These are phyloP conservation scores for Meredithiella fracta DNA, from an alignment of 2,329 filamentous ascomycete species.

Conservation along the genomic window DNA sequence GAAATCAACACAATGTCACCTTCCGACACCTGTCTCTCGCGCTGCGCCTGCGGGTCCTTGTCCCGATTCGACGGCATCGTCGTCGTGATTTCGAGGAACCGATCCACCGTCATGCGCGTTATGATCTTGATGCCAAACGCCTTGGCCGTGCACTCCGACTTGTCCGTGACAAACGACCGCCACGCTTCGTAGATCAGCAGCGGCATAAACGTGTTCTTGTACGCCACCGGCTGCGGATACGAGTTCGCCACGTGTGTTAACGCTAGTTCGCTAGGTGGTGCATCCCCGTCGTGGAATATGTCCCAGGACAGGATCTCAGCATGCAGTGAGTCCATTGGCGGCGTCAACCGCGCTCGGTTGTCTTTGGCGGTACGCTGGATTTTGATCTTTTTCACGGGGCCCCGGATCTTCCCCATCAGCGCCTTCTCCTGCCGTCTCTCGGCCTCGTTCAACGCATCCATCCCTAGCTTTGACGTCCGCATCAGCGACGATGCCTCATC, in stretches of 20 bases:
- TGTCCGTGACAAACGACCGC: conserved; percentile 80
- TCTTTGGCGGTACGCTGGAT: conserved; percentile 74
- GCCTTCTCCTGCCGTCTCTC: conserved; percentile 29
- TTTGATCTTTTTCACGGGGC: conserved; percentile 71
- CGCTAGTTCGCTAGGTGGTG: conserved; percentile 59
- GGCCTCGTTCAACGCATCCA: conserved; percentile 33
- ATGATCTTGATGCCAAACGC: conserved; percentile 77
- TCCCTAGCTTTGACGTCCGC: conserved; percentile 29
- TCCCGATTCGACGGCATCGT: conserved; percentile 43
- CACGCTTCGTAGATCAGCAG: conserved; percentile 85
- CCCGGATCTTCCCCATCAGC: conserved; percentile 40
- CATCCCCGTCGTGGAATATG: conserved; percentile 76
- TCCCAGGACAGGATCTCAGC: conserved; percentile 84
- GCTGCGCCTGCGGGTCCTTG: neutral
- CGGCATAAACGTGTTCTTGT: conserved; percentile 80
- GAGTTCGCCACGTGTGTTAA: conserved; percentile 63
- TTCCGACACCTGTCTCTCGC: conserved; percentile 55
- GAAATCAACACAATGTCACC: conserved; percentile 84
- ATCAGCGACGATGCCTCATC: conserved; percentile 32
- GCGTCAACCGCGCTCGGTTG: conserved; percentile 80
- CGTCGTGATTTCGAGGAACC: conserved; percentile 81
- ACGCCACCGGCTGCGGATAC: conserved; percentile 60
- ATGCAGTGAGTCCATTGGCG: conserved; percentile 73
- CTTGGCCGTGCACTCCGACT: conserved; percentile 68
- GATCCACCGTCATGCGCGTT: conserved; percentile 78